Evolutionary conservation across 2,329 filamentous ascomycete genomes (phyloP), one percentile per base, ranked within the genome.

Genomic region (Aureobasidium sp.): DNA sequence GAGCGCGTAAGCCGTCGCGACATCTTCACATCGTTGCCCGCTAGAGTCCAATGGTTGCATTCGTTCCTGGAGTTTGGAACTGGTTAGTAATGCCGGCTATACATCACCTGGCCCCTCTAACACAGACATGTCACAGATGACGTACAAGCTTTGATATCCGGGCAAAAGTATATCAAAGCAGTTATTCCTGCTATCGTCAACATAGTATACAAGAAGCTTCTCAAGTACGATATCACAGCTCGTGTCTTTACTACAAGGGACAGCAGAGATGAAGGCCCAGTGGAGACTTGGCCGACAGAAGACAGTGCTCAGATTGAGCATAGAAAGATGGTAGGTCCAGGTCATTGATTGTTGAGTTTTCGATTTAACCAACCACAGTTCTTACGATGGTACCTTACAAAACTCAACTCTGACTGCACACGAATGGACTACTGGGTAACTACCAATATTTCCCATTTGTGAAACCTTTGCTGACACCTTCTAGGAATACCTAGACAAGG

Each of bases 181-280:
- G 81, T 93, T 33, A 90, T 93, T 64, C 90, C 90, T 1, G 86
- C 88, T 47, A 82, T 94, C 23, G 88, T 93, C 68, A 90, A 92
- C 73, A 88, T 91, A 62, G 87, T 93, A 35, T 94, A 93, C 77
- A 85, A 85, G 69, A 93, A 93, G 70, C 81, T 94, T 0, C 78
- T 93, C 11, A 83, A 85, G 68, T 89, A 89, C 73, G 89, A 93
- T 70, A 89, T 93, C 71, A 94, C 89, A 4, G 88, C 89, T 1
- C 82, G 87, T 57, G 87, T 88, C 15, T 90, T 93, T 70, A 81
- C 84, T 61, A 83, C 79, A 1, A 73, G 79, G 49, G 77, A 79
- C 59, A 82, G 80, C 9, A 84, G 83, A 43, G 86, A 84, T 64
- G 85, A 89, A 65, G 85, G 84, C 0, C 84, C 85, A 2, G 78